Conservation (phyloP, 2,329 filamentous ascomycete genomes). For the Aspergillus fischeri region DNA sequence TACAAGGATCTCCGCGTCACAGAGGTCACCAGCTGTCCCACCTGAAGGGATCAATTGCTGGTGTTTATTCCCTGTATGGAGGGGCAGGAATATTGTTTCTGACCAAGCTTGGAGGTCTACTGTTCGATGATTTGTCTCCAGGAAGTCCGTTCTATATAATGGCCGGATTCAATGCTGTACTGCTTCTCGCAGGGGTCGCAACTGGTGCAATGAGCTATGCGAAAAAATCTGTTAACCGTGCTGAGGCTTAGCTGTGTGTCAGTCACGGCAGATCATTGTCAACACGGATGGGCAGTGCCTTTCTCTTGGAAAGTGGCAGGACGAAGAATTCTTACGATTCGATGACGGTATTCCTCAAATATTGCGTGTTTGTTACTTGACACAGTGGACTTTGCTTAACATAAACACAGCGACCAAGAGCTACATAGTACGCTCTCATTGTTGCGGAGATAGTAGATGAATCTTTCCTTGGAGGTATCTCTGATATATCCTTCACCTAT, state of each 20-base stretch:
- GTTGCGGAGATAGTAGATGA: too few species aligned
- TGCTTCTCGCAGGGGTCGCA: constrained; percentile 48
- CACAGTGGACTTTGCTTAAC: not conserved
- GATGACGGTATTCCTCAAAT: not conserved
- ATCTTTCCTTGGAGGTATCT: too few species aligned
- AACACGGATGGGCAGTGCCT: too few species aligned
- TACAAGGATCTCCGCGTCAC: constrained; percentile 18
- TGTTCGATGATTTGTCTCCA: constrained; percentile 72
- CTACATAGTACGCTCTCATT: too few species aligned
- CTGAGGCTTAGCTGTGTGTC: not conserved
- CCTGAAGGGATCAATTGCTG: constrained; percentile 90
- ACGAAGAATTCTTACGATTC: too few species aligned
- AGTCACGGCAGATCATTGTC: too few species aligned
- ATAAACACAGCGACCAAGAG: too few species aligned
- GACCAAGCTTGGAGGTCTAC: constrained; percentile 81
- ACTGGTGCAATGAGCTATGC: constrained; percentile 20
- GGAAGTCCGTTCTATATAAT: constrained; percentile 93
- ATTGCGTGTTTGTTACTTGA: not conserved
- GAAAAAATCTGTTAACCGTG: not conserved
- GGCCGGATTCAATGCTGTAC: constrained; percentile 74
- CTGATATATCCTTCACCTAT: too few species aligned
- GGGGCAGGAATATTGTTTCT: constrained; percentile 85
- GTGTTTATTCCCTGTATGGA: constrained; percentile 87
- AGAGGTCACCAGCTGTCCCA: constrained; percentile 41
- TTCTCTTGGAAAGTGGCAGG: too few species aligned